A percentile compares a stretch with the other conserved stretches of the same genome.
phyloP scores from a whole-genome alignment of 257 asterid genomes.

The Paraleonurus japonicus region DNA sequence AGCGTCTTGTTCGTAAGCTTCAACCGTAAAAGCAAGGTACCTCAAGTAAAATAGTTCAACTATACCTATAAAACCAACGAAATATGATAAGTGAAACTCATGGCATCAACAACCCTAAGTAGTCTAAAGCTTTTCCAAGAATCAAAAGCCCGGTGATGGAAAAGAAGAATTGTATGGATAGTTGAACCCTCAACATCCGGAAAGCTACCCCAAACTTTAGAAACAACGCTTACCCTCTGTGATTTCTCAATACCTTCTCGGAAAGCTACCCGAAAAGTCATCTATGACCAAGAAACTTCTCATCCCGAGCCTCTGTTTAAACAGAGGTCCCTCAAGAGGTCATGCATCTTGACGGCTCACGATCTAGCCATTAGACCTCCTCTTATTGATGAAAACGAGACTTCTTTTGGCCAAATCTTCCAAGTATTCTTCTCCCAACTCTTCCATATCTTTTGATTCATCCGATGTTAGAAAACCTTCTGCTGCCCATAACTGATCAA shows the following conservation, averaged over 20 bases:
- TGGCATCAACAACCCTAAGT: neutral
- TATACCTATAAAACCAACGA: neutral
- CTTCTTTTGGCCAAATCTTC: constrained; percentile 6
- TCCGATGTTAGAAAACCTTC: neutral
- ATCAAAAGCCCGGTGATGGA: neutral
- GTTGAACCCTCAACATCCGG: neutral
- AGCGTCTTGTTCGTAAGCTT: neutral
- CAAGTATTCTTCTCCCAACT: constrained; percentile 12
- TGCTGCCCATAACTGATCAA: constrained; percentile 4
- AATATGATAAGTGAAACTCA: neutral
- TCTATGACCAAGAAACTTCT: neutral
- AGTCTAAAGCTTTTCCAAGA: neutral
- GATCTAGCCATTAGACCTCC: neutral
- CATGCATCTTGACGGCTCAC: constrained; percentile 10
- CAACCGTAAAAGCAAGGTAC: neutral
- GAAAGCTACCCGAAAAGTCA: constrained; percentile 2
- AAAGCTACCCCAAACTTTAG: neutral
- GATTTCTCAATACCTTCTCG: neutral
- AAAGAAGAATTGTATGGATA: constrained; percentile 3
- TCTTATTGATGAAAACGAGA: constrained; percentile 6
- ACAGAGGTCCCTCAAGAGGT: constrained; percentile 24
- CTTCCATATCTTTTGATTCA: neutral
- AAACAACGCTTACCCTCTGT: neutral
- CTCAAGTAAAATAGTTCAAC: neutral
- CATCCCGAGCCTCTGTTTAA: neutral